phyloP scores from a whole-genome alignment of 306 rosid genomes.

The Clitoria ternatea region DNA sequence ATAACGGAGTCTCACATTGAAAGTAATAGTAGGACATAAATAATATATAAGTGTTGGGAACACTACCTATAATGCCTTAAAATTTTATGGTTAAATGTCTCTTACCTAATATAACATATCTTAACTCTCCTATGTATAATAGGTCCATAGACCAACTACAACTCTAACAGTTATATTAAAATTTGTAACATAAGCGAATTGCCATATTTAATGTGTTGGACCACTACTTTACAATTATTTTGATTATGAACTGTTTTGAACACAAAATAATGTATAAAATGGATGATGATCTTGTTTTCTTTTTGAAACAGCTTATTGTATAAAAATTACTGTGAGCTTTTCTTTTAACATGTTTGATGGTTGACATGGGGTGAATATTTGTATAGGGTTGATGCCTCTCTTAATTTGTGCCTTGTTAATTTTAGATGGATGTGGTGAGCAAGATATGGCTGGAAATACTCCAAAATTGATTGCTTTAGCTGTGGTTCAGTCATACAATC shows the following conservation, averaged over 20 bases:
- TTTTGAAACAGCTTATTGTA: background rate
- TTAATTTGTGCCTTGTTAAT: background rate
- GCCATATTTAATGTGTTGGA: background rate
- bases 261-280: background rate
- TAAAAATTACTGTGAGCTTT: background rate
- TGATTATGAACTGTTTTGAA: background rate
- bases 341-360: background rate
- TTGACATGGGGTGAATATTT: background rate
- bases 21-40: too few species aligned
- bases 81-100: too few species aligned
- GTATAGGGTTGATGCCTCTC: background rate
- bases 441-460: conserved; percentile 24
- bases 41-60: too few species aligned
- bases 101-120: too few species aligned
- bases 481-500: conserved; percentile 83
- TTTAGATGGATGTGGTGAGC: conserved; percentile 43
- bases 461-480: conserved; percentile 83
- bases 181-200: background rate
- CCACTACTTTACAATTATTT: background rate
- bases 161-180: too few species aligned
- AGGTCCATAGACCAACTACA: too few species aligned
- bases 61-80: too few species aligned
- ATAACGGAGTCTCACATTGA: too few species aligned
- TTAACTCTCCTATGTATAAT: too few species aligned
- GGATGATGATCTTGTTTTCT: background rate